Conservation (phyloP, 1,139 yeast species). For the Meyerozyma smithsonii region DNA sequence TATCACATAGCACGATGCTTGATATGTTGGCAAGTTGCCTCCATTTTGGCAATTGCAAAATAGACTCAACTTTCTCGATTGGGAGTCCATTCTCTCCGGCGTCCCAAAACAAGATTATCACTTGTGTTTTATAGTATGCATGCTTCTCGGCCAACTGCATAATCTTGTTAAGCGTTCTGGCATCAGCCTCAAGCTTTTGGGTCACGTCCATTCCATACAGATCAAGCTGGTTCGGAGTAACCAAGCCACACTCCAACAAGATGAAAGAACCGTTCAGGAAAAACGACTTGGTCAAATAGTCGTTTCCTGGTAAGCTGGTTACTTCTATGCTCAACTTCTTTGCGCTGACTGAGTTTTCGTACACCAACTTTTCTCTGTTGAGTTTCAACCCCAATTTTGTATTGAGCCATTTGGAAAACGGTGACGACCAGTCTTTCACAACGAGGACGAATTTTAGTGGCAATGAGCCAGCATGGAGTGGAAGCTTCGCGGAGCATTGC, state of each 20-base stretch:
- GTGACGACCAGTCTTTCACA: constrained; percentile 40
- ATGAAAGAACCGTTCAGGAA: constrained; percentile 37
- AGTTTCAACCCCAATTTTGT: constrained; percentile 32
- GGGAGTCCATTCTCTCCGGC: constrained; percentile 16
- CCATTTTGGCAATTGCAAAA: constrained; percentile 15
- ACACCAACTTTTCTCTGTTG: constrained; percentile 22
- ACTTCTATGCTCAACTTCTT: constrained; percentile 24
- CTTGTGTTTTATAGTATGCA: constrained; percentile 30
- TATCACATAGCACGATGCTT: constrained; percentile 29
- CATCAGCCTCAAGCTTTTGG: constrained; percentile 32
- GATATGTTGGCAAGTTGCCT: constrained; percentile 1
- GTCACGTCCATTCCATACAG: constrained; percentile 9
- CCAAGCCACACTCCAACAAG: constrained; percentile 44
- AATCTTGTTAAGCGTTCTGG: constrained; percentile 33
- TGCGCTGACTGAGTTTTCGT: constrained; percentile 20
- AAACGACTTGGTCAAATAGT: constrained; percentile 28
- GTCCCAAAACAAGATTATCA: constrained; percentile 41
- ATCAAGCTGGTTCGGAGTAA: constrained; percentile 9
- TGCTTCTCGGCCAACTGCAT: constrained; percentile 31
- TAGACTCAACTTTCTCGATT: constrained; percentile 14
- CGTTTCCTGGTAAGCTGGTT: constrained; percentile 35
- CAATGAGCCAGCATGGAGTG: constrained; percentile 15
- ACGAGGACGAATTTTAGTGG: constrained; percentile 32
- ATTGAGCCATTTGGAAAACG: constrained; percentile 44
- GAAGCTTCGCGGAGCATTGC: constrained; percentile 20